phyloP scores from a whole-genome alignment of 192 early-diverging fungal species.

The Coemansia sp. region DNA sequence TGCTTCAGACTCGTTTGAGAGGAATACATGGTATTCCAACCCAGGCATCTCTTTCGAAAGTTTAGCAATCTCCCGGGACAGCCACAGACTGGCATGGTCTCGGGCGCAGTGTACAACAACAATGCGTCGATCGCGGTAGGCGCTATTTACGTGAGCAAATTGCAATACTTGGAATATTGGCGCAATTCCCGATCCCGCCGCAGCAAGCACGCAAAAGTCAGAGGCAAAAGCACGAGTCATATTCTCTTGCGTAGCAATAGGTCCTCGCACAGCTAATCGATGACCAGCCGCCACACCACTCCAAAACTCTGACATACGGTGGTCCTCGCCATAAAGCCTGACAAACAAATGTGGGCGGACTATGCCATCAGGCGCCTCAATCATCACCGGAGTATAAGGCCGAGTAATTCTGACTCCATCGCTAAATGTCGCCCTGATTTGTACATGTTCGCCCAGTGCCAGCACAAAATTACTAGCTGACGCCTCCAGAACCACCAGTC shows the following conservation, averaged over 20 bases:
- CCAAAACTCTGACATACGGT: slow-evolving; percentile 20
- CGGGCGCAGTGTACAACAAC: slow-evolving; percentile 31
- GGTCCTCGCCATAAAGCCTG: slow-evolving; percentile 23
- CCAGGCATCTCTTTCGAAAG: slow-evolving; percentile 19
- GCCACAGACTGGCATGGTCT: slow-evolving; percentile 24
- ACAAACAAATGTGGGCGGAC: slow-evolving; percentile 43
- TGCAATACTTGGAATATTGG: slow-evolving; percentile 43
- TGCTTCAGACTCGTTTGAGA: slow-evolving; percentile 11
- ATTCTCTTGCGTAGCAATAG: slow-evolving; percentile 22
- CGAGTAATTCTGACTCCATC: slow-evolving; percentile 4
- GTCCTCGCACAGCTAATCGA: slow-evolving; percentile 22
- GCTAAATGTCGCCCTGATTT: slow-evolving; percentile 16
- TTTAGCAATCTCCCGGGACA: background rate
- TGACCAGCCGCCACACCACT: background rate
- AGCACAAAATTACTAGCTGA: slow-evolving; percentile 25
- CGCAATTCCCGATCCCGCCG: slow-evolving; percentile 47
- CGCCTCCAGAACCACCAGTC: slow-evolving; percentile 44
- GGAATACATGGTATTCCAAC: slow-evolving; percentile 18
- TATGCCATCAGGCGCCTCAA: slow-evolving; percentile 26
- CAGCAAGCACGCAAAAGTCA: slow-evolving; percentile 20
- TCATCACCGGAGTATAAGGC: slow-evolving; percentile 48
- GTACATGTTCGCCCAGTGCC: slow-evolving; percentile 40
- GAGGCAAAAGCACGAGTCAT: slow-evolving; percentile 17
- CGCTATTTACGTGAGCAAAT: slow-evolving; percentile 29
- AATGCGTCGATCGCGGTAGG: slow-evolving; percentile 21